Evolutionary conservation across 2,329 filamentous ascomycete genomes (phyloP).

Genomic region (Sclerotinia trifoliorum): DNA sequence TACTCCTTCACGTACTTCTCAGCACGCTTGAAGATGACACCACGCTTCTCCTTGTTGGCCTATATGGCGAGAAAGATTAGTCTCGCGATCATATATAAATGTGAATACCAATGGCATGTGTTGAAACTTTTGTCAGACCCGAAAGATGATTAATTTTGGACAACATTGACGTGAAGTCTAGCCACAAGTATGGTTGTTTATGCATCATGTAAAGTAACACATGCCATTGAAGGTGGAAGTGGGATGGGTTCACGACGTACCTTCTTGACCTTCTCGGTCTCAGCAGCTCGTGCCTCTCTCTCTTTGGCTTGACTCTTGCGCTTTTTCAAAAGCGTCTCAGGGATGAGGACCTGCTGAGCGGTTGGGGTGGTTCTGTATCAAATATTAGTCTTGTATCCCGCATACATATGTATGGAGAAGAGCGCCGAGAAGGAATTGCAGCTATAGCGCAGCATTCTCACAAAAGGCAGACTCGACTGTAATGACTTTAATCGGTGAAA

Average conservation of each 20-base stretch:
- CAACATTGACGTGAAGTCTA: conserved; percentile 90
- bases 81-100: conserved; percentile 28
- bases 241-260: conserved; percentile 48
- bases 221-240: not conserved
- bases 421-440: conserved; percentile 91
- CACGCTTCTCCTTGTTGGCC: conserved; percentile 98
- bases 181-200: conserved; percentile 75
- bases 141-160: conserved; percentile 99
- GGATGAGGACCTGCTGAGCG: conserved; percentile 92
- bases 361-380: conserved; percentile 82
- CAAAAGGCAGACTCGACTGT: conserved; percentile 78
- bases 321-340: conserved; percentile 99
- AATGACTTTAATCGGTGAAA: conserved; percentile 76
- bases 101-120: conserved; percentile 30
- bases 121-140: conserved; percentile 70
- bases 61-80: conserved; percentile 50
- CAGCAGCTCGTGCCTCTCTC: conserved; percentile 80
- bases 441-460: conserved; percentile 88
- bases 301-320: conserved; percentile 99
- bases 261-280: conserved; percentile 83
- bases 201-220: conserved; percentile 68
- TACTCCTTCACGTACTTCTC: conserved; percentile 99
- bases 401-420: conserved; percentile 62
- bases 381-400: conserved; percentile 75
- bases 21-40: conserved; percentile 98